Conservation (phyloP, 176 grass and related monocot species). For the Thalia dealbata region DNA sequence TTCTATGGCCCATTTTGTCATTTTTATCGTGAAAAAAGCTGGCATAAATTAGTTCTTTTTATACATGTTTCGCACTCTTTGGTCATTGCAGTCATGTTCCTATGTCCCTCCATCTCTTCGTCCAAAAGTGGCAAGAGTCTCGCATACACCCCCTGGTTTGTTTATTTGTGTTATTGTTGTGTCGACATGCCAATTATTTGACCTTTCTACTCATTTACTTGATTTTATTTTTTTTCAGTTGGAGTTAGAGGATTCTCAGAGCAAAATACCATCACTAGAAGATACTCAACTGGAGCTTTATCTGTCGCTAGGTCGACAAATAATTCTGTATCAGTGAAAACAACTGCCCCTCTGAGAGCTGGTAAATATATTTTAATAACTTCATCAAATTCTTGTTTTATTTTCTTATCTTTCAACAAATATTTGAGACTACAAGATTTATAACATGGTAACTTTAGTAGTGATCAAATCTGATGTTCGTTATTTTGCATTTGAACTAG, state of each 20-base stretch:
- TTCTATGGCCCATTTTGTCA: slow-evolving; percentile 21
- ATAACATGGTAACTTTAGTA: too few species aligned
- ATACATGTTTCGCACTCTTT: not conserved
- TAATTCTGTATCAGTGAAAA: slow-evolving; percentile 26
- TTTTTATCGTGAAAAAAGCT: not conserved
- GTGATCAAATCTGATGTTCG: too few species aligned
- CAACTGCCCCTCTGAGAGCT: slow-evolving; percentile 33
- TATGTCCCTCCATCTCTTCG: slow-evolving; percentile 44
- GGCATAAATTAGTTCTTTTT: not conserved
- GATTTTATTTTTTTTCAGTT: slow-evolving; percentile 31
- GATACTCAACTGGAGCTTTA: slow-evolving; percentile 48
- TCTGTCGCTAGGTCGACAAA: slow-evolving; percentile 33
- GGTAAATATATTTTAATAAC: slow-evolving; percentile 18
- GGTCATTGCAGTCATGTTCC: slow-evolving; percentile 25
- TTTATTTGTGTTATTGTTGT: slow-evolving; percentile 7
- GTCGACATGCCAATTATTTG: not conserved
- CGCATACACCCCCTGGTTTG: slow-evolving; percentile 86
- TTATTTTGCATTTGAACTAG: too few species aligned
- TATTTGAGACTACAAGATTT: too few species aligned
- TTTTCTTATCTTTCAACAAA: too few species aligned
- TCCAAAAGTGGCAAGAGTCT: slow-evolving; percentile 36
- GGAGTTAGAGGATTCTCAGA: slow-evolving; percentile 42
- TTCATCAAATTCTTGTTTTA: too few species aligned
- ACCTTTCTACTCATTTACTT: not conserved
- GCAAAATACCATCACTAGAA: slow-evolving; percentile 28